Conservation (phyloP, 345 rosid genomes). For the Gossypium arboreum region DNA sequence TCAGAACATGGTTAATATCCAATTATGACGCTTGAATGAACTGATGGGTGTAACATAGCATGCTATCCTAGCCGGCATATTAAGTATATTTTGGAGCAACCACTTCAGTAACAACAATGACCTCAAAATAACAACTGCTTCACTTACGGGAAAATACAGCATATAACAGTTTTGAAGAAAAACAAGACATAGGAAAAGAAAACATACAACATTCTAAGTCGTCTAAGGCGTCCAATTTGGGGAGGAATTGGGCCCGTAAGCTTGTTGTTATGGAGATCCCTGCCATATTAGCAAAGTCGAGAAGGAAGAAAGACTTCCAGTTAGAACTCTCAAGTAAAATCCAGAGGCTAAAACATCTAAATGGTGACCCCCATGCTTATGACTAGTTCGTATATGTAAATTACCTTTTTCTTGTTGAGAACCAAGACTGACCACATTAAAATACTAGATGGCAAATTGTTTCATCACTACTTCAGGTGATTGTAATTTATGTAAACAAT, state of each 20-base stretch:
- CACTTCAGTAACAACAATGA: background rate
- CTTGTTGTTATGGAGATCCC: slow-evolving; percentile 97
- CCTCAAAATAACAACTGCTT: background rate
- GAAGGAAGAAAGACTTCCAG: background rate
- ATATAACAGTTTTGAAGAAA: background rate
- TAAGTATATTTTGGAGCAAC: background rate
- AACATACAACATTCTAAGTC: slow-evolving; percentile 72
- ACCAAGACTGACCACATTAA: background rate
- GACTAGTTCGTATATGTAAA: background rate
- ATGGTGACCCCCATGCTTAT: background rate
- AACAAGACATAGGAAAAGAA: background rate
- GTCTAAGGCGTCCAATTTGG: slow-evolving; percentile 83
- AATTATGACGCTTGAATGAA: background rate
- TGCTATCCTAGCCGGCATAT: background rate
- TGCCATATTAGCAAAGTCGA: slow-evolving; percentile 20
- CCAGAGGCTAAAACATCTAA: background rate
- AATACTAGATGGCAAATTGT: background rate
- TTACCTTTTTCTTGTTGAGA: background rate
- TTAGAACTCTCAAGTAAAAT: background rate
- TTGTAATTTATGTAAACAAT: background rate
- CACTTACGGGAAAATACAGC: background rate
- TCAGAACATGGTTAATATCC: background rate
- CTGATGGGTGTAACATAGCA: background rate
- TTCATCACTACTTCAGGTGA: background rate
- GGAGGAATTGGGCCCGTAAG: slow-evolving; percentile 96